Base-by-base conservation (phyloP, 1,284 basidiomycete species). In the Ustilago xerochloae region DNA sequence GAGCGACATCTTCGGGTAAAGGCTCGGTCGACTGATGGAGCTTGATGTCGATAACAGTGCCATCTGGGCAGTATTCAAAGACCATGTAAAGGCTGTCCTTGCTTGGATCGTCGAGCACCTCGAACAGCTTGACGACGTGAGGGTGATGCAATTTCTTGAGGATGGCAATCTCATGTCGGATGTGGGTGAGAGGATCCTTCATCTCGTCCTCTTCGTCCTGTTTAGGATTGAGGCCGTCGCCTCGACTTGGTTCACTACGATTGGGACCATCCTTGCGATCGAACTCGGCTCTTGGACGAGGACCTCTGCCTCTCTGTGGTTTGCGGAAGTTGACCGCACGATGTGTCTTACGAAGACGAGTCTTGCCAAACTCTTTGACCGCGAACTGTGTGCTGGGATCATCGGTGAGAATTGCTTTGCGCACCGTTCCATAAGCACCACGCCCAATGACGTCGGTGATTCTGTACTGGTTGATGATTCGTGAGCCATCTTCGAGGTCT, bases 31-130 rank as follows among this genome's bases (percentile, higher is more conserved):
- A 75, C 28, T 83, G 66, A 9, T 81, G 66, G 54, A 81, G 65
- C 13, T 78, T 57, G 28, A 88, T 75, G n/a, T 86, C 78, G 82
- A 88, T 86, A 13, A 89, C 75, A 0, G 85, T 85, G 0, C 88
- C 88, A 18, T 87, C 88, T n/a, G 74, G 62, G 38, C 69, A 72
- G 58, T 78, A 70, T 38, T 77, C 81, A 55, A 78, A 75, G 57
- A 86, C 85, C 81, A 89, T 86, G 75, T 87, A 88, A 3, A 89
- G 83, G 2, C 85, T 84, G 66, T 89, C 88, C 18, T 86, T 85
- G 36, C 83, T 82, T 2, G 87, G 85, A 3, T 89, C 87, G 26
- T 88, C 88, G 35, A 89, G 86, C 2, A 88, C 88, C 75, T 89
- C 88, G 79, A 86, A 87, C 1, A 89, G 84, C 28, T 84, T 83